Evolutionary conservation across 2,329 filamentous ascomycete genomes (phyloP).

Genomic region (Endothia cerciana): DNA sequence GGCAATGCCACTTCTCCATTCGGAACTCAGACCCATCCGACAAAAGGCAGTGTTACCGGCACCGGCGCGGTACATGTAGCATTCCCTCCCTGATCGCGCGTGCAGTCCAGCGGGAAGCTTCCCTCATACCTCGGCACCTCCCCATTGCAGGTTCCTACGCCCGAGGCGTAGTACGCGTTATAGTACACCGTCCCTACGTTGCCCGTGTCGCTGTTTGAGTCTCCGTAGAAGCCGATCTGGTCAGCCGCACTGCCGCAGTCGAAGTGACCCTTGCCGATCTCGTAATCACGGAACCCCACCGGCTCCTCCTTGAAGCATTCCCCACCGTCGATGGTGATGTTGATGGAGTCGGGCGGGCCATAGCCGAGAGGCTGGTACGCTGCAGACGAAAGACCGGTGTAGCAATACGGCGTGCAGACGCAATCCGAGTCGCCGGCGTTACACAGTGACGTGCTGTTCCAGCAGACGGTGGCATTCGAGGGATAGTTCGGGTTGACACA

Average conservation of each 20-base stretch:
- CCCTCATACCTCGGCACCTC: constrained; percentile 15
- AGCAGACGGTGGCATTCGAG: constrained; percentile 18
- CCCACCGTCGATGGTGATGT: constrained; percentile 10
- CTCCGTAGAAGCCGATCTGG: constrained; percentile 16
- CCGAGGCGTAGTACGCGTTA: neutral
- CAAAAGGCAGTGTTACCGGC: constrained; percentile 19
- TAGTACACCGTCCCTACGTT: constrained; percentile 6
- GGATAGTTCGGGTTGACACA: constrained; percentile 20
- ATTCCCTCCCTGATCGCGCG: constrained; percentile 20
- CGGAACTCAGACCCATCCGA: neutral
- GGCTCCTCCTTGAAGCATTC: constrained; percentile 13
- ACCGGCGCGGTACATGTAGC: constrained; percentile 25
- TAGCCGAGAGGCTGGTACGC: constrained; percentile 21
- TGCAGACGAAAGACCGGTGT: constrained; percentile 14
- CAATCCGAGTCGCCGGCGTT: neutral
- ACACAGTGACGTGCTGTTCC: constrained; percentile 16
- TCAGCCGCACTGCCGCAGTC: constrained; percentile 18
- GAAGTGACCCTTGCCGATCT: constrained; percentile 21
- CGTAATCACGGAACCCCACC: constrained; percentile 4
- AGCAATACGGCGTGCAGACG: constrained; percentile 17
- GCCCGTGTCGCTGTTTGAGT: constrained; percentile 18
- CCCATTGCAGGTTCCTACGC: constrained; percentile 9
- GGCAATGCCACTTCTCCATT: no score
- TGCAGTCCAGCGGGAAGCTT: constrained; percentile 22
- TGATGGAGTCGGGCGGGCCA: constrained; percentile 20